A percentile compares a stretch with the other conserved stretches of the same genome.
Conservation (phyloP, 768 basidiomycete genomes). For the Psilocybe tampanensis region DNA sequence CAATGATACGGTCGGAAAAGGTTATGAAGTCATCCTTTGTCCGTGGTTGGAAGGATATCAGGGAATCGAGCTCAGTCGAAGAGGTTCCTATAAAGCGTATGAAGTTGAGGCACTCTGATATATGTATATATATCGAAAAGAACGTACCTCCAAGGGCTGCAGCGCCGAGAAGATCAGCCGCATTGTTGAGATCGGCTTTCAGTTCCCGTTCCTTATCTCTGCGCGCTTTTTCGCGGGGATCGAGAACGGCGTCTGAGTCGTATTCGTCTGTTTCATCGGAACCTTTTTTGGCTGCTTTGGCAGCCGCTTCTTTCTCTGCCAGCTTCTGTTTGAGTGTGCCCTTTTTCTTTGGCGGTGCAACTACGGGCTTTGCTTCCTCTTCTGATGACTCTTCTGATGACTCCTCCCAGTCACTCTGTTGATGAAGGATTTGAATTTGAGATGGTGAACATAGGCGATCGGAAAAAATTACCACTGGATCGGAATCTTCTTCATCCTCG, state of each 20-base stretch:
- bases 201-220: slow-evolving; percentile 81
- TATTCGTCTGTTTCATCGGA: slow-evolving; percentile 54
- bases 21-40: slow-evolving; percentile 87
- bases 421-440: slow-evolving; percentile 13
- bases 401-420: slow-evolving; percentile 91
- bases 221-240: slow-evolving; percentile 78
- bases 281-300: slow-evolving; percentile 51
- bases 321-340: slow-evolving; percentile 90
- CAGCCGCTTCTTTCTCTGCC: slow-evolving; percentile 84
- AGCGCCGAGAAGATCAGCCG: slow-evolving; percentile 79
- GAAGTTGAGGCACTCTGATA: not conserved
- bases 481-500: slow-evolving; percentile 88
- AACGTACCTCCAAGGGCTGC: slow-evolving; percentile 63
- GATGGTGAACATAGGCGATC: not conserved
- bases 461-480: slow-evolving; percentile 65
- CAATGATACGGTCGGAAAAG: slow-evolving; percentile 74
- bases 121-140: not conserved
- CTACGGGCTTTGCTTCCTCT: slow-evolving; percentile 53
- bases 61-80: slow-evolving; percentile 64
- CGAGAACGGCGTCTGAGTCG: slow-evolving; percentile 74
- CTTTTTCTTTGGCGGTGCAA: slow-evolving; percentile 87
- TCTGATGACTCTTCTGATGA: slow-evolving; percentile 55
- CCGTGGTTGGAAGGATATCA: slow-evolving; percentile 79
- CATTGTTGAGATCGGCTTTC: slow-evolving; percentile 84
- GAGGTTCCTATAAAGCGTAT: slow-evolving; percentile 55